Percentiles rank a stretch among this genome's conserved stretches.
Conservation (phyloP, 2,329 filamentous ascomycete genomes). For the Penicillium sp. region DNA sequence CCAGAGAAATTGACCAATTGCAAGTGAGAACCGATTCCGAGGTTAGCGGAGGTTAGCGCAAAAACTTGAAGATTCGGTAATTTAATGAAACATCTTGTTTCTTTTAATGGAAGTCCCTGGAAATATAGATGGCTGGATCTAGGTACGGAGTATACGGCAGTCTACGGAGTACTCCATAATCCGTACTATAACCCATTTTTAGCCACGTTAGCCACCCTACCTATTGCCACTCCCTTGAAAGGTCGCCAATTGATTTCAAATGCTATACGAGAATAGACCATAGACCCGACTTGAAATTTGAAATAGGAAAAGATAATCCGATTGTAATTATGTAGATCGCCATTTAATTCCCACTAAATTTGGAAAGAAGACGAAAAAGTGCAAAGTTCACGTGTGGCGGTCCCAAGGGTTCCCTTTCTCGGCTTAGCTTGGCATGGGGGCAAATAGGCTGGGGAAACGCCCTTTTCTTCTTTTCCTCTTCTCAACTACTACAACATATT, state of each 20-base stretch:
- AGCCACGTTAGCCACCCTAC: background rate
- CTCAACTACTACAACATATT: background rate
- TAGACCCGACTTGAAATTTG: background rate
- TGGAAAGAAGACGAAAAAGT: background rate
- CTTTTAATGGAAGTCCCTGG: background rate
- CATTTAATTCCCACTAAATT: background rate
- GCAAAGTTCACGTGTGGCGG: slow-evolving; percentile 6
- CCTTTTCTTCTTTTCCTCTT: background rate
- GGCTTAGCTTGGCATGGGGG: slow-evolving; percentile 8
- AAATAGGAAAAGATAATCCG: background rate
- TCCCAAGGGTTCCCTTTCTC: slow-evolving; percentile 6
- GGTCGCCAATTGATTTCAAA: background rate
- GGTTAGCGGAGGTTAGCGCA: background rate
- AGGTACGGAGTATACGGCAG: no score
- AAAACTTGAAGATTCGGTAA: background rate
- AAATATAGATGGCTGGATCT: no score
- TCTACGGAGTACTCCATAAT: no score
- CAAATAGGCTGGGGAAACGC: background rate
- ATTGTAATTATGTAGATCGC: background rate
- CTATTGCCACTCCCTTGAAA: background rate
- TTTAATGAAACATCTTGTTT: background rate
- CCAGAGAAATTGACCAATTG: background rate
- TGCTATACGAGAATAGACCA: background rate
- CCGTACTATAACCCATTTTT: background rate
- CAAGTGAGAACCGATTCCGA: background rate